Percentiles rank a stretch among this genome's conserved stretches.
phyloP scores from a whole-genome alignment of 73 alveolate genomes.

The Paramecium octaurelia region DNA sequence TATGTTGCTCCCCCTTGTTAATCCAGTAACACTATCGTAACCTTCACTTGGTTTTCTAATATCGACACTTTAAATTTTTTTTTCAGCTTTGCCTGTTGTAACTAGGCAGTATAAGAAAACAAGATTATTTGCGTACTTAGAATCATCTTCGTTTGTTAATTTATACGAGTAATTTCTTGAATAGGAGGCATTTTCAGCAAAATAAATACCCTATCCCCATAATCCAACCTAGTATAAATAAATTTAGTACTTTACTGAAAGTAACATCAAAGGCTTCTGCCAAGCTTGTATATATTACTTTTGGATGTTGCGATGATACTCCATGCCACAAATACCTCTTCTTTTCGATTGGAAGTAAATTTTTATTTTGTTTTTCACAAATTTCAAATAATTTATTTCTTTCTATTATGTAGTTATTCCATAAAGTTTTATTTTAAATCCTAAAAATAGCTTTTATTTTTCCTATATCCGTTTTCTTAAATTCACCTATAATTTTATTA shows the following conservation, averaged over 20 bases:
- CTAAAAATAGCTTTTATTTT: neutral
- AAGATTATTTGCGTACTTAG: neutral
- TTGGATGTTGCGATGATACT: neutral
- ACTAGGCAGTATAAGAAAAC: neutral
- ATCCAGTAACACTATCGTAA: neutral
- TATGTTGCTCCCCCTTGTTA: neutral
- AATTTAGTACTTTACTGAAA: neutral
- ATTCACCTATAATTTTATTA: neutral
- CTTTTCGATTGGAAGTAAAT: neutral
- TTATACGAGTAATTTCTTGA: neutral
- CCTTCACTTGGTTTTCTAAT: neutral
- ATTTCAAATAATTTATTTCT: neutral
- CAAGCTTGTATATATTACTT: neutral
- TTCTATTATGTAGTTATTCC: neutral
- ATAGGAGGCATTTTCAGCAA: neutral
- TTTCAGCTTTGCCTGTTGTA: neutral
- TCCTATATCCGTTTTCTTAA: neutral
- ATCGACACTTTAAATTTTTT: no score
- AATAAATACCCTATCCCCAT: constrained; percentile 48
- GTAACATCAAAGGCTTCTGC: constrained; percentile 16
- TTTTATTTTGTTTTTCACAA: neutral
- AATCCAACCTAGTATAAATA: neutral
- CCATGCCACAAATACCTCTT: constrained; percentile 40
- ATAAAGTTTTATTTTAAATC: neutral
- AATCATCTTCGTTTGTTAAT: neutral